Percentiles rank a stretch among this genome's conserved stretches.
These are phyloP conservation scores for Dioscorea alata DNA, from an alignment of 106 monocot genomes.

Conservation along the genomic window DNA sequence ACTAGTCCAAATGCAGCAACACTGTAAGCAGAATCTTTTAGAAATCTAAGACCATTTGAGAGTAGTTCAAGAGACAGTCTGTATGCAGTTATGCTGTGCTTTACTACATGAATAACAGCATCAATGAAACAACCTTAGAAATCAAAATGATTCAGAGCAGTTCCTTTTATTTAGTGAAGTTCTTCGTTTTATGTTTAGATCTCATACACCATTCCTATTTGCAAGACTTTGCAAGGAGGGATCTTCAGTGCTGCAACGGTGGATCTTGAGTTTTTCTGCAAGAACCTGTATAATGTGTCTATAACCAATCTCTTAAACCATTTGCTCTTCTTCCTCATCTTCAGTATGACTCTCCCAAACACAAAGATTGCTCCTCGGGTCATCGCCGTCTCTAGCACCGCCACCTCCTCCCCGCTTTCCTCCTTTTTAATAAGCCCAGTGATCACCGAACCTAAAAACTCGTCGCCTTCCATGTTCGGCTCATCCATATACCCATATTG, in stretches of 20 bases:
- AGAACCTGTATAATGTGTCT: slow-evolving; percentile 36
- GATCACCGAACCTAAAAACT: slow-evolving; percentile 22
- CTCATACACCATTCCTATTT: slow-evolving; percentile 54
- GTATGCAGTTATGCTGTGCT: too few relatives aligned
- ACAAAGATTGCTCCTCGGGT: slow-evolving; percentile 25
- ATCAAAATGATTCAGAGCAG: too few relatives aligned
- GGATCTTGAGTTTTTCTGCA: slow-evolving; percentile 62
- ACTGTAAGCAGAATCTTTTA: too few relatives aligned
- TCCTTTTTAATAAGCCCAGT: slow-evolving; percentile 16
- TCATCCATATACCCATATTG: slow-evolving; percentile 60
- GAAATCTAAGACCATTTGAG: too few relatives aligned
- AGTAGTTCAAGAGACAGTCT: too few relatives aligned
- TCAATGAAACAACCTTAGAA: too few relatives aligned
- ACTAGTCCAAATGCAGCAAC: too few relatives aligned
- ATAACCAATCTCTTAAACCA: slow-evolving; percentile 19
- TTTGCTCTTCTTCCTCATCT: slow-evolving; percentile 10
- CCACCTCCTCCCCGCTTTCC: slow-evolving; percentile 12
- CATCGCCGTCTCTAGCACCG: slow-evolving; percentile 19
- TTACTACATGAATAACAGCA: too few relatives aligned
- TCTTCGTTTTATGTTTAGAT: slow-evolving; percentile 7
- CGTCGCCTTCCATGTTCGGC: slow-evolving; percentile 34
- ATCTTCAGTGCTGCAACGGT: slow-evolving; percentile 33
- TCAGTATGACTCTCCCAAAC: slow-evolving; percentile 35
- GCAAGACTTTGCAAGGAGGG: slow-evolving; percentile 28
- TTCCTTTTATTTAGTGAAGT: not conserved